These are phyloP conservation scores for Termitomyces sp. DNA, from an alignment of 768 basidiomycete species.

Conservation along the genomic window DNA sequence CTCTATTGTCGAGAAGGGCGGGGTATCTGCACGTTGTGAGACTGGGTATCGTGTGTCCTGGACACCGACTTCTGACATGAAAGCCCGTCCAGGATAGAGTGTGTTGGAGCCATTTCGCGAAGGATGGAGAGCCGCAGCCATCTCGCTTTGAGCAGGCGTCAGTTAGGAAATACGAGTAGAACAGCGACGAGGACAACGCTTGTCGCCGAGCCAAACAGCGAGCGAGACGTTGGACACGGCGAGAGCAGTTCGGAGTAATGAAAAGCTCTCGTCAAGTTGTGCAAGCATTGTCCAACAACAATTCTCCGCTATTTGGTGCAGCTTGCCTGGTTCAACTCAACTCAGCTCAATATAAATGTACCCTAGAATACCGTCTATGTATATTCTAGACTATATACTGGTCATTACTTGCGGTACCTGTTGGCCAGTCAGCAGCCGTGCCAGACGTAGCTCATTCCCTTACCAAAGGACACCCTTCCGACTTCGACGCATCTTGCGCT, in stretches of 20 bases:
- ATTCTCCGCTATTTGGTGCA: slow-evolving; percentile 12
- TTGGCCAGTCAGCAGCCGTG: slow-evolving; percentile 1
- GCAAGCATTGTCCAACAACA: slow-evolving; percentile 4
- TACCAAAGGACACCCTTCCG: slow-evolving; percentile 87
- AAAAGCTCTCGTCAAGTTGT: background rate
- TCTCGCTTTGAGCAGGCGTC: slow-evolving; percentile 17
- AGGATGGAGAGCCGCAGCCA: slow-evolving; percentile 48
- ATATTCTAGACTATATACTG: slow-evolving; percentile 1
- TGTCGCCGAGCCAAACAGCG: background rate
- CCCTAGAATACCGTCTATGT: slow-evolving; percentile 7
- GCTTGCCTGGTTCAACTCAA: slow-evolving; percentile 7
- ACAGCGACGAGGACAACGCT: background rate
- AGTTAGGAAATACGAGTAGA: slow-evolving; percentile 14
- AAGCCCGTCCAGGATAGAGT: slow-evolving; percentile 43
- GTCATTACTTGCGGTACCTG: slow-evolving; percentile 54
- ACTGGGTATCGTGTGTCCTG: slow-evolving; percentile 55
- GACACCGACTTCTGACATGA: slow-evolving; percentile 59
- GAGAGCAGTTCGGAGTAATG: background rate
- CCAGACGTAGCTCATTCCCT: slow-evolving; percentile 13
- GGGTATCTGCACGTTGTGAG: slow-evolving; percentile 19
- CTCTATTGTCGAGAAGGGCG: slow-evolving; percentile 20
- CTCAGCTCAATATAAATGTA: background rate
- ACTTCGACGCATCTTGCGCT: slow-evolving; percentile 91
- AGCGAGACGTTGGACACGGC: background rate
- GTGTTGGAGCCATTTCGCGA: slow-evolving; percentile 36